A percentile compares a stretch with the other conserved stretches of the same genome.
Conservation (phyloP, 1,139 yeast genomes). For the Scheffersomyces parashehatae region DNA sequence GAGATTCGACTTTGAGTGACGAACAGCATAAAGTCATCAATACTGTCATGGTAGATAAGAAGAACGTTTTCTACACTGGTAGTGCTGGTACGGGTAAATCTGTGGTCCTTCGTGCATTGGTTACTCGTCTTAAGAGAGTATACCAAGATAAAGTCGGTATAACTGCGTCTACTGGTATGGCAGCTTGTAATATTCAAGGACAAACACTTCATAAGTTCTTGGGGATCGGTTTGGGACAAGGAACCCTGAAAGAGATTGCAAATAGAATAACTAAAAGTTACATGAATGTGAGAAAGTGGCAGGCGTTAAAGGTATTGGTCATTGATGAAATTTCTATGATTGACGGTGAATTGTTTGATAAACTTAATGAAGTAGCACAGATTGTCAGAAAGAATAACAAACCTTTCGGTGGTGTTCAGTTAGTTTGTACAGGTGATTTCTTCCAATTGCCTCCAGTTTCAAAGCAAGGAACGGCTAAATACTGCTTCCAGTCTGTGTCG, state of each 20-base stretch:
- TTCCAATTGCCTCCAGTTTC: conserved; percentile 88
- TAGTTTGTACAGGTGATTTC: conserved; percentile 86
- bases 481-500: conserved; percentile 58
- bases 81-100: conserved; percentile 90
- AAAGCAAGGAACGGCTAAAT: conserved; percentile 37
- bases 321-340: conserved; percentile 92
- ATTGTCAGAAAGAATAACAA: conserved; percentile 43
- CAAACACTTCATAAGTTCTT: conserved; percentile 76
- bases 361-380: conserved; percentile 66
- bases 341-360: conserved; percentile 72
- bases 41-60: conserved; percentile 56
- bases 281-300: conserved; percentile 57
- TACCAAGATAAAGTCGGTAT: conserved; percentile 58
- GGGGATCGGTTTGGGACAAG: conserved; percentile 74
- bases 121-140: conserved; percentile 38
- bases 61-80: conserved; percentile 71
- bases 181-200: conserved; percentile 88
- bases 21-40: conserved; percentile 74
- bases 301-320: conserved; percentile 58
- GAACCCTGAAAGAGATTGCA: conserved; percentile 43
- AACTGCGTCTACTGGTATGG: conserved; percentile 90
- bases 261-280: conserved; percentile 48
- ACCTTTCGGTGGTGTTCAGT: conserved; percentile 91
- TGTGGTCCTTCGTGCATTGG: conserved; percentile 62
- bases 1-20: conserved; percentile 26